A percentile compares a stretch with the other conserved stretches of the same genome.
These are phyloP conservation scores for Houttuynia cordata DNA, from an alignment of 164 flowering plant species.

Conservation along the genomic window DNA sequence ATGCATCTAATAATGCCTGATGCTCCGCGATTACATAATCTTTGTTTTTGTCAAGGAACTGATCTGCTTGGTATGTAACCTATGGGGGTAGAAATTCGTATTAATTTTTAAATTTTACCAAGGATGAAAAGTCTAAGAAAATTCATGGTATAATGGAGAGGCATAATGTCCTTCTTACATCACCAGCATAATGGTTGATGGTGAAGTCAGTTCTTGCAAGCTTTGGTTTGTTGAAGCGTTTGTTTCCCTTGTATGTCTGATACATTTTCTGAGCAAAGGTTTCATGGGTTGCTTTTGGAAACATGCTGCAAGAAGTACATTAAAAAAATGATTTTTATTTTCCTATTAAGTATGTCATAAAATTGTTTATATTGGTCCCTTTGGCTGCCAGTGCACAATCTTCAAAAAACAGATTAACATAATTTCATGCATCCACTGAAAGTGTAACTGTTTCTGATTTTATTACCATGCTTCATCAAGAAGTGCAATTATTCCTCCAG, in stretches of 20 bases:
- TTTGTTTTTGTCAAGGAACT: slow-evolving; percentile 82
- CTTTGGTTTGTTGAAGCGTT: slow-evolving; percentile 83
- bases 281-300: slow-evolving; percentile 85
- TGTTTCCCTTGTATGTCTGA: slow-evolving; percentile 63
- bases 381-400: too few relatives aligned
- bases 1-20: slow-evolving; percentile 61
- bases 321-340: background rate
- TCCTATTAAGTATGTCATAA: background rate
- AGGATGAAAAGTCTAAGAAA: background rate
- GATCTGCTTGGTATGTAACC: slow-evolving; percentile 87
- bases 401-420: too few relatives aligned
- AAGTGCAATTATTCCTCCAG: slow-evolving; percentile 80
- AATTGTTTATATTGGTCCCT: background rate
- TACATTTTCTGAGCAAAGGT: slow-evolving; percentile 85
- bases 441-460: too few relatives aligned
- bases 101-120: slow-evolving; percentile 1
- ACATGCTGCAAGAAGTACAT: slow-evolving; percentile 48
- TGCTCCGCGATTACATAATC: slow-evolving; percentile 83
- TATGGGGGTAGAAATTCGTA: slow-evolving; percentile 13
- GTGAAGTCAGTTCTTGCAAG: slow-evolving; percentile 71
- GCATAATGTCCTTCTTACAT: slow-evolving; percentile 34
- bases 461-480: slow-evolving; percentile 89
- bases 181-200: slow-evolving; percentile 79
- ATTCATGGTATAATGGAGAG: background rate
- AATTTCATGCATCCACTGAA: too few relatives aligned